A percentile compares a stretch with the other conserved stretches of the same genome.
Conservation (phyloP, 106 monocot genomes). For the Platanthera zijinensis region DNA sequence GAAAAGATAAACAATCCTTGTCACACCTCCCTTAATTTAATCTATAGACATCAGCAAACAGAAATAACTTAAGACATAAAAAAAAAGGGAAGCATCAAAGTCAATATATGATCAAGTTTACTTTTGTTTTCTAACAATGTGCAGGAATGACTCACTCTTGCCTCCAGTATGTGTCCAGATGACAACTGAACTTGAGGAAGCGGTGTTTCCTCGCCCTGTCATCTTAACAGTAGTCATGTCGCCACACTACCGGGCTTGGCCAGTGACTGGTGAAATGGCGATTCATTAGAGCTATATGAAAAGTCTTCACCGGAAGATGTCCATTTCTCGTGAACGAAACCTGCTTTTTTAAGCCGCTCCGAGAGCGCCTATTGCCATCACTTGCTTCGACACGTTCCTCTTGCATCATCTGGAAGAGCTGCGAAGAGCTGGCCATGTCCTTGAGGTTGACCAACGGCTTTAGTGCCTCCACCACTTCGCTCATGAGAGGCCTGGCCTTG, state of each 20-base stretch:
- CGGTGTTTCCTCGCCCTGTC: no score
- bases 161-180: no score
- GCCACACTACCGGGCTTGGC: background rate
- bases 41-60: no score
- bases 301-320: conserved; percentile 4
- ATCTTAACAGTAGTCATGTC: background rate
- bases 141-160: no score
- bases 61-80: no score
- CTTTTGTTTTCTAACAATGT: no score
- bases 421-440: conserved; percentile 13
- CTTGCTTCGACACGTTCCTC: background rate
- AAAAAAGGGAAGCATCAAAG: no score
- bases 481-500: conserved; percentile 17
- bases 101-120: no score
- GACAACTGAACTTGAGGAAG: no score
- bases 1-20: no score
- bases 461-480: conserved; percentile 11
- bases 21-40: no score
- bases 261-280: background rate
- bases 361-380: background rate
- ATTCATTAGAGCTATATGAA: background rate
- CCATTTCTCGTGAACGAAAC: conserved; percentile 7
- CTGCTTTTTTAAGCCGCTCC: conserved; percentile 9
- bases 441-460: conserved; percentile 6
- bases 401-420: conserved; percentile 12